phyloP scores from a whole-genome alignment of 768 basidiomycete species.

The Antrodiella citrinella region DNA sequence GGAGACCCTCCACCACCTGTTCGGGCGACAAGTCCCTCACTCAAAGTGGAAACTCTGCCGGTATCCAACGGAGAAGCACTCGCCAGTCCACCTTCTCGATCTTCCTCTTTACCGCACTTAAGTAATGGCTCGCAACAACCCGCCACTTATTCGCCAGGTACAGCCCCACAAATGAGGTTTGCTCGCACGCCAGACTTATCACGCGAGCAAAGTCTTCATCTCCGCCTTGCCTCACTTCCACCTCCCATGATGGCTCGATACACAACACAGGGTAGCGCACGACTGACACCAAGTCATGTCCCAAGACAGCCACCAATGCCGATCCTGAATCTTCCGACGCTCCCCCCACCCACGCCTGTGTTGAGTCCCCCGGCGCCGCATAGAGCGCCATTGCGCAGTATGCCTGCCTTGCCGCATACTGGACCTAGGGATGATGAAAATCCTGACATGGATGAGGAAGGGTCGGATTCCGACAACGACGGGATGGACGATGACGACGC shows the following conservation, averaged over 20 bases:
- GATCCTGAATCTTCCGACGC: slow-evolving; percentile 40
- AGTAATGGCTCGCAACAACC: too few species aligned
- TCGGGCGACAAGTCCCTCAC: background rate
- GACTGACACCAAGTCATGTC: slow-evolving; percentile 38
- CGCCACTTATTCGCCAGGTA: too few species aligned
- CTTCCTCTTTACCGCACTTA: background rate
- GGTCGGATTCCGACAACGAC: slow-evolving; percentile 17
- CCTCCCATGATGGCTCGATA: slow-evolving; percentile 23
- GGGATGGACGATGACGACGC: slow-evolving; percentile 23
- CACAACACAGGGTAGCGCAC: slow-evolving; percentile 29
- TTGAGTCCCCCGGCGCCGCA: slow-evolving; percentile 13
- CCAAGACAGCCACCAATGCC: slow-evolving; percentile 38
- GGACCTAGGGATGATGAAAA: slow-evolving; percentile 30
- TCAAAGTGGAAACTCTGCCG: background rate
- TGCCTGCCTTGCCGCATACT: slow-evolving; percentile 45
- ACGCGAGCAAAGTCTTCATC: slow-evolving; percentile 10
- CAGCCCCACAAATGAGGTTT: background rate
- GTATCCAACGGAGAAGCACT: background rate
- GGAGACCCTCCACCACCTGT: background rate
- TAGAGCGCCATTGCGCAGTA: slow-evolving; percentile 33
- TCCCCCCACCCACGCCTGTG: slow-evolving; percentile 25
- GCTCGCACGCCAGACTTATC: background rate
- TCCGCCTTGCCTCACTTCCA: slow-evolving; percentile 21
- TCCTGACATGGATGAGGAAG: slow-evolving; percentile 23
- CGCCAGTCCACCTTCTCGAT: background rate